Evolutionary conservation across 257 asterid species (phyloP), one percentile per base, ranked within the genome.

Genomic region (Solanum raphanifolium): DNA sequence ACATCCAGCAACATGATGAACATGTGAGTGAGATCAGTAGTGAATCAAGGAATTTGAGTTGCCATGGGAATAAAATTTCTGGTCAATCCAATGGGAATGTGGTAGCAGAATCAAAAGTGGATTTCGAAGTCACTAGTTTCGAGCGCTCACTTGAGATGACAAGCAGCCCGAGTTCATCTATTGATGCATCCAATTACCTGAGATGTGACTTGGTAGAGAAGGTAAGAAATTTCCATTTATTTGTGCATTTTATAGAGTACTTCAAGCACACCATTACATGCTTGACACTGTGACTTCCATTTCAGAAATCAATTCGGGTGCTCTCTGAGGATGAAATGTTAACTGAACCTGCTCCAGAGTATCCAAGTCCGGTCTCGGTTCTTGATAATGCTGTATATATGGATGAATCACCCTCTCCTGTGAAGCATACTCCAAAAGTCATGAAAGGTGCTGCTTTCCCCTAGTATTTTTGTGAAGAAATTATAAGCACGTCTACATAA

Each of bases 351-450:
- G 89, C 94, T 55, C 92, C 93, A 0, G 97, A 96, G 89, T 90
- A 92, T 92, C 94, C 98, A 2, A 96, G 99, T 87, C 99, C 99
- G 1, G 92, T 96, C 62, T 96, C 99, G 20, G 98, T 96, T 91
- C 98, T 96, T 83, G 98, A 94, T 73, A 86, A 87, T 86, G 93
- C 87, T 39, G 89, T 60, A 29, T 89, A 90, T 82, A 89, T 87
- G 43, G 94, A 91, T 62, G 94, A 93, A 87, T 93, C 96, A 7
- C 93, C 93, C 82, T 93, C 97, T 88, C 98, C 98, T 13, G 84
- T 92, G 39, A 93, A 94, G 90, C 91, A 90, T 88, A 68, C 88
- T 5, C 89, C 91, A 55, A 93, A 92, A 92, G 62, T 89, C 89
- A 91, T 92, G 41, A 86, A 86, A 94, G 98, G 99, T 96, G 93